Evolutionary conservation across 225 moss, liverwort and hornwort species (phyloP), one percentile per base, ranked within the genome.

Genomic region (Polytrichum formosum): DNA sequence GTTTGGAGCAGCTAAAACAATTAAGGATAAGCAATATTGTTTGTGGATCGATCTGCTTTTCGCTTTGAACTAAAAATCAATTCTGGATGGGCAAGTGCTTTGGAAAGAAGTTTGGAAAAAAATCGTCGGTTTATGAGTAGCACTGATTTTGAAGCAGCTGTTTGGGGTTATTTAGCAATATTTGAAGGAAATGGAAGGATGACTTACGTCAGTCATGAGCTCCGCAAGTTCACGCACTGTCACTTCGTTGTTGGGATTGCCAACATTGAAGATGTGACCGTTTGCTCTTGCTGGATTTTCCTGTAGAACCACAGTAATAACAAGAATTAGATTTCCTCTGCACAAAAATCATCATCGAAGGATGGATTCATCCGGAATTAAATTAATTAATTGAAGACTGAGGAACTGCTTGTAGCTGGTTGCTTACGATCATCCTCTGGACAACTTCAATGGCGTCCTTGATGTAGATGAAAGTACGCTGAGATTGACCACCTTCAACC

Each of bases 181-280:
- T n/a, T n/a, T 25, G 59, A 22, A n/a, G 6, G 21, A 7, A 2
- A 5, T 22, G 16, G 1, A 1, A 29, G 10, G 53, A n/a, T 10
- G 2, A 59, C 71, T 74, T 54, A 80, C 86, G 63, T 86, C 79
- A 69, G 80, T 80, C 82, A 86, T 86, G 5, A 86, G 66, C 72
- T 86, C 79, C 5, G 86, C 82, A 59, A 86, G 77, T 70, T 86
- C 73, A 60, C 46, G 67, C 19, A 86, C 73, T 66, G 73, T 73
- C 19, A 77, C 79, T 82, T 86, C 77, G 33, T 86, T 82, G 29
- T 77, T 65, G 61, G 82, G 87, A 72, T 88, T 88, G 64, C 87
- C 87, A 1, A 88, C 87, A 59, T 88, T 88, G 79, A 88, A 88
- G 31, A 88, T 84, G 1, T 81, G 84, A 6, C 84, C 84, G 37